Conservation (phyloP, 2,329 filamentous ascomycete genomes). For the Colletotrichum sp. region DNA sequence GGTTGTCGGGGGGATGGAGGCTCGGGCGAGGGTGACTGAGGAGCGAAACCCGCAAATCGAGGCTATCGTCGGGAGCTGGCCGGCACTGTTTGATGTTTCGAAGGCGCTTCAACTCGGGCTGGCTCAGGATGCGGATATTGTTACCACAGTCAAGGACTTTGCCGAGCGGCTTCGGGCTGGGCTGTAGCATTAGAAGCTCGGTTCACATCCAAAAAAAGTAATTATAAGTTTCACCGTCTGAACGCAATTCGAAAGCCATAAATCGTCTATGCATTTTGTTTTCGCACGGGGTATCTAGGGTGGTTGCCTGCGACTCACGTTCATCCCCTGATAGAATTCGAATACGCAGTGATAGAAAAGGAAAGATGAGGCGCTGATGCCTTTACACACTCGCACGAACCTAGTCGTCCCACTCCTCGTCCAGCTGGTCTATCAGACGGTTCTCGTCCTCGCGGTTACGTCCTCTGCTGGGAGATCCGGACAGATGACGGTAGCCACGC, state of each 20-base stretch:
- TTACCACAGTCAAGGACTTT: constrained; percentile 33
- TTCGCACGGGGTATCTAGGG: constrained; percentile 16
- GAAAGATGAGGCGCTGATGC: neutral
- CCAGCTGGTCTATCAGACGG: constrained; percentile 90
- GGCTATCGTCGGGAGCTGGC: constrained; percentile 59
- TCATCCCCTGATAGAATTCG: neutral
- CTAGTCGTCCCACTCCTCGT: constrained; percentile 94
- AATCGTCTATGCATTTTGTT: constrained; percentile 14
- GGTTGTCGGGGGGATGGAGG: constrained; percentile 51
- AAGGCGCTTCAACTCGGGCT: constrained; percentile 60
- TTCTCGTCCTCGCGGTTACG: constrained; percentile 82
- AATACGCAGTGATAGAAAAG: neutral
- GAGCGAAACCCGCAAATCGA: constrained; percentile 50
- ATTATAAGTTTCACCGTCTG: neutral
- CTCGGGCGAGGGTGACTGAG: constrained; percentile 49
- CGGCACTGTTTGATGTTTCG: constrained; percentile 52
- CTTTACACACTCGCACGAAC: neutral
- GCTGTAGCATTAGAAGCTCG: neutral
- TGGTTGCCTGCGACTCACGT: constrained; percentile 17
- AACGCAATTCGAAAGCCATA: neutral
- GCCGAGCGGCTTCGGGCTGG: neutral
- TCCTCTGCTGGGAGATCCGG: constrained; percentile 55
- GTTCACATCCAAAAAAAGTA: neutral
- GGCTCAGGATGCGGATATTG: constrained; percentile 44
- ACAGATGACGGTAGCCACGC: constrained; percentile 71